Evolutionary conservation across 2,329 filamentous ascomycete species (phyloP), one percentile per base, ranked within the genome.

Genomic region (Penicillium sp.): DNA sequence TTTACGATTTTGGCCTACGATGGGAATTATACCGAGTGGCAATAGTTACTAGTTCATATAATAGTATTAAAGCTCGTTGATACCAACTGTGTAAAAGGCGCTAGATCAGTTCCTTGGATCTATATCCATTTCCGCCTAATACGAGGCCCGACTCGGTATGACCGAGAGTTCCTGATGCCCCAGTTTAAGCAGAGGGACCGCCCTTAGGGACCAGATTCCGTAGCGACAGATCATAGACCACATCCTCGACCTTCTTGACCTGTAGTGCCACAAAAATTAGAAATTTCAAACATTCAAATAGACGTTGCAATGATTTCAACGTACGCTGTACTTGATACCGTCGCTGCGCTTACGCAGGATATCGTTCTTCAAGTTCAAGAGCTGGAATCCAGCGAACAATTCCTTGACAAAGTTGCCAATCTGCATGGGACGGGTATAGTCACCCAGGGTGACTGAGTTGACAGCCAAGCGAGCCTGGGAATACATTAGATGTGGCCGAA

Each of bases 361-460:
- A 73, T 99, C 94, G 68, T 99, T 99, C 82, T 97, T 97, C 65
- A 99, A 81, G 73, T 99, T 99, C 63, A 99, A 84, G 63, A 97
- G 85, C 82, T 97, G 94, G 77, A 99, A 99, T 16, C 93, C 94
- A 3, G 92, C 90, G 67, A 96, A 93, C 36, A 99, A 77, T 70
- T 97, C 92, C 78, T 97, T 97, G 78, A 97, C 87, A 72, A 97
- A 97, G 61, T 85, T 84, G 72, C 89, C 90, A 74, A 97, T 97
- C 71, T 89, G 86, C 52, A 96, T 81, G 17, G 94, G 94, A 57
- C 94, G 84, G 55, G 84, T 81, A 67, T 92, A 91, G 75, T 99
- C 92, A 56, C 91, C 91, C 36, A 96, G 80, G 0, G 93, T 96
- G 62, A 99, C 94, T 5, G 90, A 88, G 77, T 99, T 99, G 75